These are phyloP conservation scores for Skeletonema costatum DNA, from an alignment of 108 stramenopile genomes.

Conservation along the genomic window DNA sequence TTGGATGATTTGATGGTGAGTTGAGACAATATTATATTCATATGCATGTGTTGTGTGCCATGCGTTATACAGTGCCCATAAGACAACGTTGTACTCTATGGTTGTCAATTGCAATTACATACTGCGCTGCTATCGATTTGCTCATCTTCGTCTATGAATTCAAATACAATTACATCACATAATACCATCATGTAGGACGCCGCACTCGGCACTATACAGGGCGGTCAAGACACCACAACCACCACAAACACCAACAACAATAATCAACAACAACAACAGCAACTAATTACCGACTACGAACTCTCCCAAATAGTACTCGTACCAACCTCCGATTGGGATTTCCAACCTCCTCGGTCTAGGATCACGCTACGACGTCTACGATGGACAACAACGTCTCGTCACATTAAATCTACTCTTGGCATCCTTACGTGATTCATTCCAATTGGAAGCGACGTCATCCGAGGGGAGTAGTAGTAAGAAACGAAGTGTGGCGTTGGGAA, in stretches of 20 bases:
- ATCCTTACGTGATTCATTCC: constrained; percentile 53
- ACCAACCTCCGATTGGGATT: constrained; percentile 60
- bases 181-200: constrained; percentile 9
- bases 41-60: no score
- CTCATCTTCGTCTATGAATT: no score
- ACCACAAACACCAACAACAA: neutral
- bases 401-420: constrained; percentile 54
- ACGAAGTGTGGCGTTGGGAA: constrained; percentile 31
- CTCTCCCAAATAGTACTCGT: constrained; percentile 58
- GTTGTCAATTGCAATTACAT: no score
- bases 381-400: constrained; percentile 61
- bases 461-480: neutral
- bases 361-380: constrained; percentile 57
- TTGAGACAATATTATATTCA: no score
- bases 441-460: constrained; percentile 1
- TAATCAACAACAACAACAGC: neutral
- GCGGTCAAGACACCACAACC: neutral
- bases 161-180: no score
- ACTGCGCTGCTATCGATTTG: no score
- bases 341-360: constrained; percentile 31
- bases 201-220: constrained; percentile 3
- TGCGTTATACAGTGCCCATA: no score
- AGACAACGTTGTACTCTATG: no score
- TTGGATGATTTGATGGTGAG: constrained; percentile 47
- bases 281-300: constrained; percentile 44